phyloP scores from a whole-genome alignment of 2,329 filamentous ascomycete species.

The Shiraia bambusicola region DNA sequence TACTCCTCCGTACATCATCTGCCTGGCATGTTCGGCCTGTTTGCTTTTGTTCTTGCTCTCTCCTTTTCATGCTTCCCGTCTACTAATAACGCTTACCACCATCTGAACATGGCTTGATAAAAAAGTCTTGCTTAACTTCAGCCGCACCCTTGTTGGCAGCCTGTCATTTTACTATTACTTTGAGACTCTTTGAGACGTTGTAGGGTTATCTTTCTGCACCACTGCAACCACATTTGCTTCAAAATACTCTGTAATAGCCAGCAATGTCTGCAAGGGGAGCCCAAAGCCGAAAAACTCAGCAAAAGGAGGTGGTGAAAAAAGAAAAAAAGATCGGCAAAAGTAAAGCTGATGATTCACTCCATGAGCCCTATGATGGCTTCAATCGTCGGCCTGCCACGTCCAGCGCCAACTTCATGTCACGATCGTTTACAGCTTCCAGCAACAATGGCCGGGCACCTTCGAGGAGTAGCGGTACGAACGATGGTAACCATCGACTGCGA shows the following conservation, averaged over 20 bases:
- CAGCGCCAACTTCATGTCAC: conserved; percentile 21
- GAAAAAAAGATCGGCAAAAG: conserved; percentile 41
- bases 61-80: conserved; percentile 2
- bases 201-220: neutral
- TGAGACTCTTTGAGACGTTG: neutral
- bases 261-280: conserved; percentile 45
- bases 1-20: conserved; percentile 12
- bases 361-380: conserved; percentile 30
- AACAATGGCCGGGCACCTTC: conserved; percentile 31
- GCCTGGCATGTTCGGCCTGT: conserved; percentile 15
- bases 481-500: conserved; percentile 18
- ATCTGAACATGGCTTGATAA: conserved; percentile 5
- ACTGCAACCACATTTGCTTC: neutral
- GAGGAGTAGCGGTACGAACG: conserved; percentile 32
- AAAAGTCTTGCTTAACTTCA: conserved; percentile 15
- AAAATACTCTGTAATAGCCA: neutral
- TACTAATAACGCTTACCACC: conserved; percentile 1
- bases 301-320: conserved; percentile 44
- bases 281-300: conserved; percentile 43
- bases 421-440: conserved; percentile 34
- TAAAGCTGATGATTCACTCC: conserved; percentile 26
- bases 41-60: conserved; percentile 11
- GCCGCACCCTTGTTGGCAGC: conserved; percentile 13
- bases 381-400: conserved; percentile 32
- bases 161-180: conserved; percentile 2